Base-by-base conservation (phyloP, 176 grass and related monocot species). In the Areca catechu region DNA sequence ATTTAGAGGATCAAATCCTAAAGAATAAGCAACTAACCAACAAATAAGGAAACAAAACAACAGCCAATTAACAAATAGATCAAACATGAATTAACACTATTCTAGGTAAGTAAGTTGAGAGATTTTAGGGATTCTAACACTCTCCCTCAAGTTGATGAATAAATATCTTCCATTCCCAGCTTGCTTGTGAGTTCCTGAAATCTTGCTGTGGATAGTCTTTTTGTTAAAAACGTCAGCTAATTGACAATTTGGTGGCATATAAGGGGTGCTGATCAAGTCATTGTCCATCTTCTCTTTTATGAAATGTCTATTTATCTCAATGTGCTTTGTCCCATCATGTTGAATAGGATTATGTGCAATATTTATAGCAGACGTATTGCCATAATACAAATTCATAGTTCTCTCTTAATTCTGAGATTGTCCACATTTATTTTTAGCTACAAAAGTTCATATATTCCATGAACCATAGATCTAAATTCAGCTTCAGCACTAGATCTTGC, bases 371-470 rank as follows among this genome's bases (percentile, higher is more conserved):
- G 24, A 23, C 18, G 55, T 53, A 15, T 67, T 67, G 20, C 55
- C 63, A 28, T 49, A 67, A 51, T 54, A 19, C 0, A 67, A 50
- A 12, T 54, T 20, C 16, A 67, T 67, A 30, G 27, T 24, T 28
- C 49, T 3, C 3, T 7, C 2, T 5, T 4, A 20, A 64, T 9
- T 14, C 17, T n/a, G 0, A 74, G 23, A 22, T 76, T 21, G 17
- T 43, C 15, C 7, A 76, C 1, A 1, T 61, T 2, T 60, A 20
- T 67, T 10, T 34, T 76, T 2, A 54, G 21, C 63, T 47, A 67
- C 9, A 76, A 49, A 3, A 37, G 7, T 43, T 76, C 73, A 68
- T 22, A 67, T 2, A 53, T 19, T 24, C 53, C 72, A 6, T 66
- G n/a, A 6, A 56, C 34, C 5, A 59, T 34, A 2, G 53, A 53